These are phyloP conservation scores for Claviceps quebecensis DNA, from an alignment of 2,329 filamentous ascomycete genomes.

Conservation along the genomic window DNA sequence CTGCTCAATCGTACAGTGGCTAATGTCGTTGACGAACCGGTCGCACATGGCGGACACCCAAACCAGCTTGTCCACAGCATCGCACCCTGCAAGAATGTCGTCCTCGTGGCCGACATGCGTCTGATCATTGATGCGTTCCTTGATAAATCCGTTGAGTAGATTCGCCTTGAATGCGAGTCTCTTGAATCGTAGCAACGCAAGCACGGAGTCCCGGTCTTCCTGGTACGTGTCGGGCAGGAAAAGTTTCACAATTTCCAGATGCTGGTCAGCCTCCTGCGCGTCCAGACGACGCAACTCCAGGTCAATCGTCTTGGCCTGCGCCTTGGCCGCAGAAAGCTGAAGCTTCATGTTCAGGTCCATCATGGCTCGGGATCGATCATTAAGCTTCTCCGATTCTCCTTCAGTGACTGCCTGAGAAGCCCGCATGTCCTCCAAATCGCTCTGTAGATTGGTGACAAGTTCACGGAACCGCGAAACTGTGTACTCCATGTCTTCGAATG, in stretches of 20 bases:
- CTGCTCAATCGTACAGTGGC: slow-evolving; percentile 60
- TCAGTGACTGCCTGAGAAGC: slow-evolving; percentile 88
- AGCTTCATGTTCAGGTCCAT: slow-evolving; percentile 94
- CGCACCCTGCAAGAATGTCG: slow-evolving; percentile 65
- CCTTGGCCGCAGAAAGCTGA: slow-evolving; percentile 77
- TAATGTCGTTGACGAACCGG: slow-evolving; percentile 70
- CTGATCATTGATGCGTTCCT: slow-evolving; percentile 59
- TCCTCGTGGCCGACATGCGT: slow-evolving; percentile 57
- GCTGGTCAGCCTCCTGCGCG: slow-evolving; percentile 76
- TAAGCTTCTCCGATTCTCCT: slow-evolving; percentile 81
- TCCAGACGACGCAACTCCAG: slow-evolving; percentile 76
- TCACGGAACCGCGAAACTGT: slow-evolving; percentile 80
- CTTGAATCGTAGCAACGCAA: slow-evolving; percentile 77
- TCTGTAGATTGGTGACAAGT: slow-evolving; percentile 72
- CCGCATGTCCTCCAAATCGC: slow-evolving; percentile 79
- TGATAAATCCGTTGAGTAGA: slow-evolving; percentile 63
- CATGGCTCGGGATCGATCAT: slow-evolving; percentile 79
- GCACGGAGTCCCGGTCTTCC: slow-evolving; percentile 69
- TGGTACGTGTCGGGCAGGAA: slow-evolving; percentile 80
- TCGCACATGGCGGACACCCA: slow-evolving; percentile 76
- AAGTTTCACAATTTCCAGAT: slow-evolving; percentile 74
- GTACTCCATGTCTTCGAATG: slow-evolving; percentile 78
- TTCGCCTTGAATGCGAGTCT: slow-evolving; percentile 78
- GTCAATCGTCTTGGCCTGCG: slow-evolving; percentile 88
- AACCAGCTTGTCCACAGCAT: slow-evolving; percentile 71